These are phyloP conservation scores for Discostella pseudostelligera DNA, from an alignment of 108 stramenopile species.

Conservation along the genomic window DNA sequence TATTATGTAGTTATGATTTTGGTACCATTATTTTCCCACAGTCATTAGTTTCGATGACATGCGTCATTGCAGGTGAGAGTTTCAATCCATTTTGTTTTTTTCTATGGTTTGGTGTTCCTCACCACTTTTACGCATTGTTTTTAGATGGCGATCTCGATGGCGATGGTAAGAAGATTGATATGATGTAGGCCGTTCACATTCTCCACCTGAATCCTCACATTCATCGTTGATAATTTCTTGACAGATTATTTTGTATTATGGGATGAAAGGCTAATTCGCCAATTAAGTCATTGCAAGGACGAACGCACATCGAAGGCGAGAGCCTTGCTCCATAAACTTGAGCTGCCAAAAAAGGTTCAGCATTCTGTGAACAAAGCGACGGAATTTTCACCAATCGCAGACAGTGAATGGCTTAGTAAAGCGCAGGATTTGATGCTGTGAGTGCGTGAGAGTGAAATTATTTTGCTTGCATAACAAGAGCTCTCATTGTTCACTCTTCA, in stretches of 20 bases:
- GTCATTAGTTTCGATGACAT: constrained; percentile 4
- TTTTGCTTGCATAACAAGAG: neutral
- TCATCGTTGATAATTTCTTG: neutral
- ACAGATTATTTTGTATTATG: constrained; percentile 32
- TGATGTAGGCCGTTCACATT: neutral
- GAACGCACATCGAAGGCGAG: constrained; percentile 8
- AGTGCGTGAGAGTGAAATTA: constrained; percentile 3
- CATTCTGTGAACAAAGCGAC: constrained; percentile 19
- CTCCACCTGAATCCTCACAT: neutral
- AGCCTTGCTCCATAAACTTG: constrained; percentile 10
- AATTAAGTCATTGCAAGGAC: constrained; percentile 14
- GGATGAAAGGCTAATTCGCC: constrained; percentile 23
- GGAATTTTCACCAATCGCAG: neutral
- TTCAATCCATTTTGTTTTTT: too few relatives aligned
- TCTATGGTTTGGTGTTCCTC: neutral
- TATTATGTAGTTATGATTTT: constrained; percentile 31
- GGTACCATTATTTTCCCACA: constrained; percentile 40
- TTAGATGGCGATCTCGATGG: constrained; percentile 47
- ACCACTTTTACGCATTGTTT: neutral
- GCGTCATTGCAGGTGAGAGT: constrained; percentile 17
- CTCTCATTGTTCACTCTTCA: neutral
- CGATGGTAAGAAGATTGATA: constrained; percentile 16
- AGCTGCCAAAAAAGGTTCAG: constrained; percentile 2
- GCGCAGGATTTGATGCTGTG: constrained; percentile 35
- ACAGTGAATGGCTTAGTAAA: constrained; percentile 25